phyloP scores from a whole-genome alignment of 441 rosid genomes.

The Metrosideros polymorpha region DNA sequence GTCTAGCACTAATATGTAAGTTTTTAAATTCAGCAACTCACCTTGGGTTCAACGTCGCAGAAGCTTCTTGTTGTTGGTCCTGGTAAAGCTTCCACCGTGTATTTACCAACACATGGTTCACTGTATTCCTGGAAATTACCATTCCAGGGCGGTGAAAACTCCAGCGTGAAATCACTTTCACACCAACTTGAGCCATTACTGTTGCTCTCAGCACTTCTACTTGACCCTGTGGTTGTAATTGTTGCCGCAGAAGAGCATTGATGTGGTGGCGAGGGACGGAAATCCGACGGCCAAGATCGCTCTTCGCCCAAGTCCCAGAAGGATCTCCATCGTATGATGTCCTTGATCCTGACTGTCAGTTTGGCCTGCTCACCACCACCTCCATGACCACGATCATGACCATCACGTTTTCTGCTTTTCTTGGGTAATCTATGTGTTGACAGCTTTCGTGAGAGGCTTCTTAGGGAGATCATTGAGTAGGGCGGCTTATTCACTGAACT shows the following conservation, averaged over 20 bases:
- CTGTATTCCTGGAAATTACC: slow-evolving; percentile 9
- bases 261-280: slow-evolving; percentile 16
- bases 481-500: slow-evolving; percentile 22
- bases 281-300: slow-evolving; percentile 12
- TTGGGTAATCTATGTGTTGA: slow-evolving; percentile 13
- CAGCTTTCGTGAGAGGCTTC: slow-evolving; percentile 40
- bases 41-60: slow-evolving; percentile 41
- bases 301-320: slow-evolving; percentile 49
- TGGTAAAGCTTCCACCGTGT: slow-evolving; percentile 14
- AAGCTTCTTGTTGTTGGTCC: slow-evolving; percentile 9
- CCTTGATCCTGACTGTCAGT: slow-evolving; percentile 44
- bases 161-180: slow-evolving; percentile 64
- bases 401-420: not conserved
- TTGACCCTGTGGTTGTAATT: slow-evolving; percentile 28
- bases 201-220: slow-evolving; percentile 17
- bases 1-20: not conserved
- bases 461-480: slow-evolving; percentile 23
- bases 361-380: not conserved
- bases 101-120: slow-evolving; percentile 40
- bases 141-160: slow-evolving; percentile 36
- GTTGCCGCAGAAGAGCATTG: slow-evolving; percentile 17
- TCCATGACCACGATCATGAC: not conserved
- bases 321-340: slow-evolving; percentile 81
- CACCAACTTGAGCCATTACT: slow-evolving; percentile 70
- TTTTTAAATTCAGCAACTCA: slow-evolving; percentile 12